These are phyloP conservation scores for Cinchona pubescens DNA, from an alignment of 257 asterid species.

Conservation along the genomic window DNA sequence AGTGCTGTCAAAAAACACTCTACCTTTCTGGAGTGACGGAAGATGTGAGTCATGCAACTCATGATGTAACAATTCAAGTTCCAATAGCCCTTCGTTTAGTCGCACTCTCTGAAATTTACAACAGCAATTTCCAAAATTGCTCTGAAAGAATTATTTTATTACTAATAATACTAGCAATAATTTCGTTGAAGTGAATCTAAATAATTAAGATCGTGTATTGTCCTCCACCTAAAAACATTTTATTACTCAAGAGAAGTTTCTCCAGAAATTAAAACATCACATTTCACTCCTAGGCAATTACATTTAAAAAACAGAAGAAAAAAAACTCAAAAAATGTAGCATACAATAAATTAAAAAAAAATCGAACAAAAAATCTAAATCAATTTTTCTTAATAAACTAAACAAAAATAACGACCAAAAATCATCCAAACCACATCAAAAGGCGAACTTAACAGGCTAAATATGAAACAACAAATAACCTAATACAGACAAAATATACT, in stretches of 20 bases:
- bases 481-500: not conserved
- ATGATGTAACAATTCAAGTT: constrained; percentile 34
- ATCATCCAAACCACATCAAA: not conserved
- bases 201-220: not conserved
- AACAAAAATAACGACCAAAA: not conserved
- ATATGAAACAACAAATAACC: not conserved
- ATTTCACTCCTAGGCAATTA: not conserved
- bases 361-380: not conserved
- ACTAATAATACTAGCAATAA: not conserved
- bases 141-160: not conserved
- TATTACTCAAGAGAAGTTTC: not conserved
- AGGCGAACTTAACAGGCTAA: not conserved
- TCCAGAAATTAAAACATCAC: not conserved
- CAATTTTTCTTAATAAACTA: not conserved
- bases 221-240: not conserved
- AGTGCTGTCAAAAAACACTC: too few relatives aligned
- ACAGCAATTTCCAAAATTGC: not conserved
- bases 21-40: constrained; percentile 70
- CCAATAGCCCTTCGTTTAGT: constrained; percentile 15
- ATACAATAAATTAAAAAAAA: not conserved
- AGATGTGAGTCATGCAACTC: constrained; percentile 54
- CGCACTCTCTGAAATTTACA: not conserved
- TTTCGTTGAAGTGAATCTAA: not conserved
- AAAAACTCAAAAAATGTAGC: not conserved
- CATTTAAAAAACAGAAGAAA: not conserved